Conservation (phyloP, 176 grass and related monocot species). For the Saccharum spontaneum region DNA sequence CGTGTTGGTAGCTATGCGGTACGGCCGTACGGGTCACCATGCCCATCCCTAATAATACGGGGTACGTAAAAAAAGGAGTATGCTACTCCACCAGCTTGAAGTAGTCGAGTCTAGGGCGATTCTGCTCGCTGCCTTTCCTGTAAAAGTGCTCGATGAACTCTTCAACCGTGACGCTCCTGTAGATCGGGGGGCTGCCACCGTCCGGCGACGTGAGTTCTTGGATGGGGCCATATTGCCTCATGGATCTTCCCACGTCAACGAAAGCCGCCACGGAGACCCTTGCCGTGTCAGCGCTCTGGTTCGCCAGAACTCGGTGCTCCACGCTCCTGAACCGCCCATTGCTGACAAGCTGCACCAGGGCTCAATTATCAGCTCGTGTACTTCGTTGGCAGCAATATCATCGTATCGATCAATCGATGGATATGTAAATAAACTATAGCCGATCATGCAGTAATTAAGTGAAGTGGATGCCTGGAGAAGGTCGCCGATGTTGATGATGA, state of each 20-base stretch:
- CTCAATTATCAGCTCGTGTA: too few species aligned
- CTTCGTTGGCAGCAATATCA: too few species aligned
- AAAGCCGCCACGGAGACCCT: not conserved
- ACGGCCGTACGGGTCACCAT: too few species aligned
- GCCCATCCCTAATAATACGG: too few species aligned
- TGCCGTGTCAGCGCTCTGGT: not conserved
- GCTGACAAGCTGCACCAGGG: not conserved
- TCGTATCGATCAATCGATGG: too few species aligned
- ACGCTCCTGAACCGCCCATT: not conserved
- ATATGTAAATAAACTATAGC: too few species aligned
- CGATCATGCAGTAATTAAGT: not conserved
- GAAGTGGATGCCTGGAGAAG: not conserved
- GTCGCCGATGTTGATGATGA: not conserved
- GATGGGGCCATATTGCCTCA: not conserved
- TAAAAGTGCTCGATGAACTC: slow-evolving; percentile 5
- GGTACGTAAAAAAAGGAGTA: not conserved
- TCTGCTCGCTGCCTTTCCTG: slow-evolving; percentile 2
- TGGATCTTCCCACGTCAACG: not conserved
- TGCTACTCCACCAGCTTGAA: not conserved
- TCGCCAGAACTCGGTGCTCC: slow-evolving; percentile 1
- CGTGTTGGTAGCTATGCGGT: too few species aligned
- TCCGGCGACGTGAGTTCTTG: not conserved
- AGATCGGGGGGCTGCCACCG: not conserved
- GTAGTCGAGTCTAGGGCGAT: not conserved
- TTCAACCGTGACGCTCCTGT: not conserved